Conservation (phyloP, 345 rosid genomes). For the Boechera retrofracta region DNA sequence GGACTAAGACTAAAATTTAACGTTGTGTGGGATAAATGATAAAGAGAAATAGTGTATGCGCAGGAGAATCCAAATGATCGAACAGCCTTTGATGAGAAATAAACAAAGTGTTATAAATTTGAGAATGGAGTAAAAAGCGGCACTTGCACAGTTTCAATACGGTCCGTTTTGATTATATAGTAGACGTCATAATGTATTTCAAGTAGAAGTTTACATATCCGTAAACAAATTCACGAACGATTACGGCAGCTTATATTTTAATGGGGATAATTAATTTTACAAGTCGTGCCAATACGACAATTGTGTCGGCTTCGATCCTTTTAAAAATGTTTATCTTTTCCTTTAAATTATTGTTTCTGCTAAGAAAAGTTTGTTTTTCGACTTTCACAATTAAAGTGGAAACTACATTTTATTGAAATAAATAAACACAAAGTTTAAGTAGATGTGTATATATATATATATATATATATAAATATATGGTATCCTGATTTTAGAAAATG, state of each 20-base stretch:
- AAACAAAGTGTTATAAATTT: not conserved
- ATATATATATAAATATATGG: no score
- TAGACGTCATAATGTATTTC: not conserved
- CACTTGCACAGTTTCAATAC: not conserved
- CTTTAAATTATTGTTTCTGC: not conserved
- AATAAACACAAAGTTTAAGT: not conserved
- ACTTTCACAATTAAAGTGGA: not conserved
- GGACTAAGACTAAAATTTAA: not conserved
- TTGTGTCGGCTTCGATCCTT: conserved; percentile 29
- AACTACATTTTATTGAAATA: not conserved
- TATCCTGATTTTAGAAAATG: not conserved
- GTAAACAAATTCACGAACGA: conserved; percentile 5
- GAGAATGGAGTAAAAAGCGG: not conserved
- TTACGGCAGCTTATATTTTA: not conserved
- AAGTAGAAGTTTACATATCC: not conserved
- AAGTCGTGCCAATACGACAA: conserved; percentile 33
- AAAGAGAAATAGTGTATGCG: no score
- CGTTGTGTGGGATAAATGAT: not conserved
- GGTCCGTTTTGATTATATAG: not conserved
- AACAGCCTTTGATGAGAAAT: not conserved
- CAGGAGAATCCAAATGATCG: not conserved
- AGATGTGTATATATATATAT: not conserved
- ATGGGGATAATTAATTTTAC: not conserved
- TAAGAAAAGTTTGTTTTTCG: not conserved
- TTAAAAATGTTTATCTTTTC: conserved; percentile 21